A percentile compares a stretch with the other conserved stretches of the same genome.
These are phyloP conservation scores for Mycena chlorophos DNA, from an alignment of 768 basidiomycete species.

Conservation along the genomic window DNA sequence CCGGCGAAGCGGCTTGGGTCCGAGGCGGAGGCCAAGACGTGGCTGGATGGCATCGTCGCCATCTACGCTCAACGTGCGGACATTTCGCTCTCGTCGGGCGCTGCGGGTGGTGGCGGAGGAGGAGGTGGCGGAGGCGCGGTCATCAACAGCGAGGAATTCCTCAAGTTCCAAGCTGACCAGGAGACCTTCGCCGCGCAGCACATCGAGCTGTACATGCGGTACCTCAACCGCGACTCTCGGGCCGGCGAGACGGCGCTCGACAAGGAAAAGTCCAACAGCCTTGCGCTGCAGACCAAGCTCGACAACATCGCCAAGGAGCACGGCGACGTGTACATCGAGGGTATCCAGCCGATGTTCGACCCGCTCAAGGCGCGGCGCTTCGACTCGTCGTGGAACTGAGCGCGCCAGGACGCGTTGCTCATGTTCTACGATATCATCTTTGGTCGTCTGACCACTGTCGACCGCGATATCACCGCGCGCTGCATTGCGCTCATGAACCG, in stretches of 20 bases:
- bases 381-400: slow-evolving; percentile 99
- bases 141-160: slow-evolving; percentile 97
- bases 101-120: slow-evolving; percentile 60
- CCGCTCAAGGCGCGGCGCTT: slow-evolving; percentile 96
- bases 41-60: slow-evolving; percentile 84
- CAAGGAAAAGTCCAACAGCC: slow-evolving; percentile 72
- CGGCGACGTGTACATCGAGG: slow-evolving; percentile 89
- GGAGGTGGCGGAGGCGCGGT: slow-evolving; percentile 72
- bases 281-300: slow-evolving; percentile 77
- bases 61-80: too few species aligned
- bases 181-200: slow-evolving; percentile 90
- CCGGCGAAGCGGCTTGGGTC: slow-evolving; percentile 90
- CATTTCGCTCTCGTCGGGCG: slow-evolving; percentile 75
- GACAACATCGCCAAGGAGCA: slow-evolving; percentile 91
- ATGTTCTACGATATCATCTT: slow-evolving; percentile 99
- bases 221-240: slow-evolving; percentile 90
- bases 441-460: slow-evolving; percentile 91
- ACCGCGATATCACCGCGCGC: slow-evolving; percentile 93
- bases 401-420: slow-evolving; percentile 89
- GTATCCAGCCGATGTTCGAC: slow-evolving; percentile 93
- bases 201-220: slow-evolving; percentile 95
- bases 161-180: slow-evolving; percentile 94
- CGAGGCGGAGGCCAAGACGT: slow-evolving; percentile 89
- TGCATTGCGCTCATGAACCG: slow-evolving; percentile 98
- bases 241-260: slow-evolving; percentile 90